Conservation (phyloP, 768 basidiomycete species). For the Cystobasidium onofrii region DNA sequence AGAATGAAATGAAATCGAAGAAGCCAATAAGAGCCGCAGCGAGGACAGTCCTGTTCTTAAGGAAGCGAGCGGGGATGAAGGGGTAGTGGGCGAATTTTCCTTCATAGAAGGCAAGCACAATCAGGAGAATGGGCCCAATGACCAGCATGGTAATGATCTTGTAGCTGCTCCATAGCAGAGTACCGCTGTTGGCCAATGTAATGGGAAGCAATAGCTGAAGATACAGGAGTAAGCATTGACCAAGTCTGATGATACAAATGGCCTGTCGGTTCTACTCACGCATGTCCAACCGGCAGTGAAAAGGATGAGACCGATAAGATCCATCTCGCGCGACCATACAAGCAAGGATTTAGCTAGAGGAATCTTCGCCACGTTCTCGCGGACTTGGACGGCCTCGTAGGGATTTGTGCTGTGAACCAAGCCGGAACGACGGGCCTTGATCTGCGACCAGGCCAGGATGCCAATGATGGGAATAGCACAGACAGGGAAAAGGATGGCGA, state of each 20-base stretch:
- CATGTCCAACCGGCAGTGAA: conserved; percentile 39
- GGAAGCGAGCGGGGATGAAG: conserved; percentile 57
- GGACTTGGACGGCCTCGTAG: conserved; percentile 30
- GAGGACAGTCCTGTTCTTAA: conserved; percentile 56
- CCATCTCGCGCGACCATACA: conserved; percentile 35
- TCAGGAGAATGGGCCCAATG: conserved; percentile 34
- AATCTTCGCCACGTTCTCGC: conserved; percentile 23
- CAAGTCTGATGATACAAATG: not conserved
- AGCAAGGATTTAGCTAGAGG: conserved; percentile 7
- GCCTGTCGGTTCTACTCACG: not conserved
- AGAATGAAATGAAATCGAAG: conserved; percentile 54
- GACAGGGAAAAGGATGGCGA: conserved; percentile 47
- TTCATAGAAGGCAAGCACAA: conserved; percentile 45
- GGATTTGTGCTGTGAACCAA: conserved; percentile 37
- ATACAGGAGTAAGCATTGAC: not conserved
- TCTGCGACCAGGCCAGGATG: conserved; percentile 40
- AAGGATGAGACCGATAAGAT: conserved; percentile 39
- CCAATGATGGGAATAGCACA: conserved; percentile 34
- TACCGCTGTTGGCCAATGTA: conserved; percentile 29
- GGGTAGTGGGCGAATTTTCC: conserved; percentile 54
- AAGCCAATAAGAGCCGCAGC: conserved; percentile 58
- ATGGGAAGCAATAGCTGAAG: conserved; percentile 36
- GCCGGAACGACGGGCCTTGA: conserved; percentile 37
- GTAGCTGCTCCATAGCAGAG: conserved; percentile 24
- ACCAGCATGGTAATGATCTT: conserved; percentile 41